Conservation (phyloP, 2,329 filamentous ascomycete genomes). For the Ascochyta fabae region DNA sequence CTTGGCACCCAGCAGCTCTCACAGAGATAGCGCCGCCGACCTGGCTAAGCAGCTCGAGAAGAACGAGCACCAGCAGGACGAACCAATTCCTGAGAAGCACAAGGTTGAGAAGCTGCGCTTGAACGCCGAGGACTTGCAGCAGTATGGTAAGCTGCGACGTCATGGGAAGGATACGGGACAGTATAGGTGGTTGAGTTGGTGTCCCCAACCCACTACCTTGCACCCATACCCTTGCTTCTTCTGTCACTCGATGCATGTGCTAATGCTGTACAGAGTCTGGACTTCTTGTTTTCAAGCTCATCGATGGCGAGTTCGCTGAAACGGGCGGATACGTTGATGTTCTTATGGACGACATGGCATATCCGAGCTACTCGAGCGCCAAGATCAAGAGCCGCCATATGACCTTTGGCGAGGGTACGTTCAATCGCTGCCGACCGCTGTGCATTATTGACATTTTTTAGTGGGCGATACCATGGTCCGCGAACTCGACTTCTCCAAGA, state of each 20-base stretch:
- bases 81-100: conserved; percentile 59
- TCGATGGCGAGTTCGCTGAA: conserved; percentile 84
- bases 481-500: conserved; percentile 93
- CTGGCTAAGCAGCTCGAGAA: conserved; percentile 55
- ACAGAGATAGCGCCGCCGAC: conserved; percentile 44
- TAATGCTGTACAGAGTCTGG: conserved; percentile 73
- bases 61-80: conserved; percentile 55
- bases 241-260: conserved; percentile 19
- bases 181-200: conserved; percentile 38
- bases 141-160: conserved; percentile 65
- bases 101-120: conserved; percentile 78
- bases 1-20: conserved; percentile 37
- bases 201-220: conserved; percentile 23
- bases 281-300: conserved; percentile 89
- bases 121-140: conserved; percentile 77
- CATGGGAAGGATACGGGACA: conserved; percentile 19
- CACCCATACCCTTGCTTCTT: conserved; percentile 24
- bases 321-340: conserved; percentile 82
- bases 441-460: conserved; percentile 40
- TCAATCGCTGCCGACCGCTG: neutral
- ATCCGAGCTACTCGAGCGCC: conserved; percentile 83
- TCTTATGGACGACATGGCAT: conserved; percentile 92
- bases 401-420: conserved; percentile 79
- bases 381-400: conserved; percentile 72
- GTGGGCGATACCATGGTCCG: conserved; percentile 93